Conservation (phyloP, 768 basidiomycete species). For the Lactarius psammicola region DNA sequence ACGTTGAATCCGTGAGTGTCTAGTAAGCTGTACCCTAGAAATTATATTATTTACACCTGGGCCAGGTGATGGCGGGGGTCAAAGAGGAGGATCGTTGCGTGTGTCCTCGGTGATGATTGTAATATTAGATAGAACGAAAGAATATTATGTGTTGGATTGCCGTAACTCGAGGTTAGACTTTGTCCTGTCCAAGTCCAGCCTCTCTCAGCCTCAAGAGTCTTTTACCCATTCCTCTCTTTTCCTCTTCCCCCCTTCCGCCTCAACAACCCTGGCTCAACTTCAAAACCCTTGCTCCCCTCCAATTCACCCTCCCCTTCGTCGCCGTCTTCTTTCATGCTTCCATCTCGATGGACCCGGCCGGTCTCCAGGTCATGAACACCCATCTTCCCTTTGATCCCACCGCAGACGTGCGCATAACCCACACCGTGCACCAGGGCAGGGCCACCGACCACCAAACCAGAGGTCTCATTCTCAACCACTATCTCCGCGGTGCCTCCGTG, state of each 20-base stretch:
- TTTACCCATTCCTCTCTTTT: too few relatives aligned
- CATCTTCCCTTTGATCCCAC: constrained; percentile 26
- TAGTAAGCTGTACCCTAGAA: background rate
- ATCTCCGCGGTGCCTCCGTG: constrained; percentile 69
- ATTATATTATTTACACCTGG: background rate
- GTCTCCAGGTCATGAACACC: constrained; percentile 26
- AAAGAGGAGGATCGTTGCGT: constrained; percentile 50
- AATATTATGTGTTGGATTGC: constrained; percentile 11
- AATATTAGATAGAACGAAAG: background rate
- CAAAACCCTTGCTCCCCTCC: background rate
- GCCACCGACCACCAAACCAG: constrained; percentile 39
- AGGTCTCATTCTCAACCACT: constrained; percentile 76
- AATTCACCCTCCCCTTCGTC: background rate
- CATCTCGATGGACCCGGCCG: constrained; percentile 25
- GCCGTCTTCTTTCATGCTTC: constrained; percentile 17
- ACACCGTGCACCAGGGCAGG: constrained; percentile 35
- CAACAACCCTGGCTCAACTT: background rate
- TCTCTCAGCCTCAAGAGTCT: too few relatives aligned
- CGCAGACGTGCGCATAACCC: constrained; percentile 27
- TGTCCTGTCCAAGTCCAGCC: too few relatives aligned
- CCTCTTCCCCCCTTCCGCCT: background rate
- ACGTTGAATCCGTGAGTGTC: constrained; percentile 29
- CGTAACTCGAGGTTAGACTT: constrained; percentile 8
- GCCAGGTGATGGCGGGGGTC: constrained; percentile 49
- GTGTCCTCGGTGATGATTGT: constrained; percentile 36